Percentiles rank a stretch among this genome's conserved stretches.
Conservation (phyloP, 192 early-diverging fungal species). For the Entomortierella chlamydospora region DNA sequence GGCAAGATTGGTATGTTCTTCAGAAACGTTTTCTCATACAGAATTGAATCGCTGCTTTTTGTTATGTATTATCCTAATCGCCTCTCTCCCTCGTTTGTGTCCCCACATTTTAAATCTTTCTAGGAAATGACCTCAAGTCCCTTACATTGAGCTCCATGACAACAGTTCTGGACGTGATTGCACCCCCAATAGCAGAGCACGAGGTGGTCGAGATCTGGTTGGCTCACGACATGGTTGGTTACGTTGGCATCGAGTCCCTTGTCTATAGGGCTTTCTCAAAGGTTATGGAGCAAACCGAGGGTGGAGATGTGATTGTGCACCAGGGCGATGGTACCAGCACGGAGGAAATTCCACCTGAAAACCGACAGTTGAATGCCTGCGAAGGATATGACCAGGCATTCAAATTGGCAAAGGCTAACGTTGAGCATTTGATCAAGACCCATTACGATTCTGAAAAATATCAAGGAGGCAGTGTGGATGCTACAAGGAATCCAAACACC, state of each 20-base stretch:
- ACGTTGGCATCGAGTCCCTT: slow-evolving; percentile 63
- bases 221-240: slow-evolving; percentile 66
- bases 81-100: background rate
- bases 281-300: slow-evolving; percentile 71
- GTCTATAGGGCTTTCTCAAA: slow-evolving; percentile 66
- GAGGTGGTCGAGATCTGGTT: slow-evolving; percentile 72
- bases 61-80: too few species aligned
- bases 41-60: too few species aligned
- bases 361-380: slow-evolving; percentile 66
- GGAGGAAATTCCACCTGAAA: slow-evolving; percentile 37
- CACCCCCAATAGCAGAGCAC: slow-evolving; percentile 69
- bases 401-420: slow-evolving; percentile 69
- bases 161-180: slow-evolving; percentile 66
- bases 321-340: slow-evolving; percentile 45
- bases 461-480: background rate
- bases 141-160: slow-evolving; percentile 60
- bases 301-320: slow-evolving; percentile 67
- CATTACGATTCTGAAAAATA: slow-evolving; percentile 53
- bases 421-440: slow-evolving; percentile 66
- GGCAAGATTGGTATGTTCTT: slow-evolving; percentile 66
- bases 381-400: slow-evolving; percentile 65
- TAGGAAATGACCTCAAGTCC: slow-evolving; percentile 62
- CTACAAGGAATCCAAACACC: slow-evolving; percentile 31
- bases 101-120: background rate
- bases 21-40: too few species aligned